Conservation (phyloP, 164 flowering plant species). For the Brasenia schreberi region DNA sequence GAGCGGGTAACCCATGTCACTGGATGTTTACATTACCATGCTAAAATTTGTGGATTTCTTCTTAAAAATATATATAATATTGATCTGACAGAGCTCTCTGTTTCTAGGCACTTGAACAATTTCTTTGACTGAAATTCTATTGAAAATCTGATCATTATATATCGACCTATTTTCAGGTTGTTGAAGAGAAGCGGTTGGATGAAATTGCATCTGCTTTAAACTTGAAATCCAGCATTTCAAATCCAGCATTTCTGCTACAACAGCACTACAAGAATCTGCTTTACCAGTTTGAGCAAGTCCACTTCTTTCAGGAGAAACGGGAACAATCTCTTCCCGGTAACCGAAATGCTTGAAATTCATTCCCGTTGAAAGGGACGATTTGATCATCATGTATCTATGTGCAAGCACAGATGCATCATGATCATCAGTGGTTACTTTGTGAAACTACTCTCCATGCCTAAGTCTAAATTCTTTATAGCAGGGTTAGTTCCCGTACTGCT, state of each 20-base stretch:
- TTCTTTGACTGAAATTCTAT: no score
- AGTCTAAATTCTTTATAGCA: background rate
- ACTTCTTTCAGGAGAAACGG: slow-evolving; percentile 2
- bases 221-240: slow-evolving; percentile 1
- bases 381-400: no score
- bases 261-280: slow-evolving; percentile 18
- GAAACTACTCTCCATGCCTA: background rate
- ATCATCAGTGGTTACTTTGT: no score
- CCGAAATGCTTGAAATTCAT: background rate
- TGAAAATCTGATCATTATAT: no score
- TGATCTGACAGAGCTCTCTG: no score
- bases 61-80: no score
- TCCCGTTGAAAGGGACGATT: background rate
- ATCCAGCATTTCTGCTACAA: slow-evolving; percentile 15
- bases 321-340: slow-evolving; percentile 4
- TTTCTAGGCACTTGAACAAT: no score
- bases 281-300: slow-evolving; percentile 21
- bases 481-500: background rate
- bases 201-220: slow-evolving; percentile 25
- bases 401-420: no score
- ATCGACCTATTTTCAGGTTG: slow-evolving; percentile 16
- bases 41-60: no score
- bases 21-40: background rate
- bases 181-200: slow-evolving; percentile 20
- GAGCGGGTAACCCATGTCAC: slow-evolving; percentile 13